phyloP scores from a whole-genome alignment of 148 eudicot species.

The Arctostaphylos glauca region DNA sequence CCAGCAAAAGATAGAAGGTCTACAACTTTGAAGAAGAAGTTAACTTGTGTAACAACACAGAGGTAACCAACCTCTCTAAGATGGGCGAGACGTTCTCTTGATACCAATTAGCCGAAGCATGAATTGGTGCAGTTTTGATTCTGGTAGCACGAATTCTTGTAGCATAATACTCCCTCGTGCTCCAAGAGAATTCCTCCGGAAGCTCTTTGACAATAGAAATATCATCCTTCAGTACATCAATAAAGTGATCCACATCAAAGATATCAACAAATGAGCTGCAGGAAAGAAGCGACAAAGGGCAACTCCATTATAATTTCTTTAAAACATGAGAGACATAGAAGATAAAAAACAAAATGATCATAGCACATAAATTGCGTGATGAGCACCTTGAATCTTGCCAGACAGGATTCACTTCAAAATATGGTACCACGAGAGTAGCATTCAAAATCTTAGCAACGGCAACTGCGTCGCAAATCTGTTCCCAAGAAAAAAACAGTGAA shows the following conservation, averaged over 20 bases:
- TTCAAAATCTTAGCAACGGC: constrained; percentile 94
- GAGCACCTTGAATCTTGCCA: constrained; percentile 92
- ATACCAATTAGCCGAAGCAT: constrained; percentile 97
- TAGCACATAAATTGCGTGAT: background rate
- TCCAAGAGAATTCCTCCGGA: constrained; percentile 86
- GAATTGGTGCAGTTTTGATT: constrained; percentile 91
- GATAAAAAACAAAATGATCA: background rate
- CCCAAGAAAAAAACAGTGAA: constrained; percentile 9
- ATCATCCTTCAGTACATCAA: constrained; percentile 77
- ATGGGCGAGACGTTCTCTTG: constrained; percentile 75
- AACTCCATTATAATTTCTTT: constrained; percentile 14
- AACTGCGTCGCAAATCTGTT: constrained; percentile 95
- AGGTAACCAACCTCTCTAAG: constrained; percentile 57
- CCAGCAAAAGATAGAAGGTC: background rate
- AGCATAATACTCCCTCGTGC: constrained; percentile 91
- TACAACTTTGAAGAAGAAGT: background rate
- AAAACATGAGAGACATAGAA: constrained; percentile 4
- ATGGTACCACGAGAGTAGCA: constrained; percentile 91
- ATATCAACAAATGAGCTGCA: constrained; percentile 83
- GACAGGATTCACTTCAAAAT: constrained; percentile 96
- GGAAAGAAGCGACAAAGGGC: background rate
- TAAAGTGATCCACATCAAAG: constrained; percentile 96
- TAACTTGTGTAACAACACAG: background rate
- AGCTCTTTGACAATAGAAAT: constrained; percentile 75
- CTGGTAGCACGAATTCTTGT: constrained; percentile 84